Evolutionary conservation across 805 yeast genomes (phyloP).

Genomic region (Metschnikowia matae): DNA sequence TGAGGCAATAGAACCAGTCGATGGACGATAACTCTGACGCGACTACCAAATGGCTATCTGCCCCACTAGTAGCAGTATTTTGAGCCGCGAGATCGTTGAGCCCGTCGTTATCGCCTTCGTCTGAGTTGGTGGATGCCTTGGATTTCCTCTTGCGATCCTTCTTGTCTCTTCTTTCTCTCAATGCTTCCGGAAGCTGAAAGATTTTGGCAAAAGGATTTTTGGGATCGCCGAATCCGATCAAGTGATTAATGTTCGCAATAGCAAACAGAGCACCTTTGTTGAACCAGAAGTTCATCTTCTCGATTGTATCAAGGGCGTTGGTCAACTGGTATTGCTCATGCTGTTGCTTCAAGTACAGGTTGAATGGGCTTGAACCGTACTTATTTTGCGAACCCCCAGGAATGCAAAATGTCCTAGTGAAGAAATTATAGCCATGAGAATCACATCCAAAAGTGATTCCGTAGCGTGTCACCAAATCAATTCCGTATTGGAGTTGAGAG

Average conservation of each 20-base stretch:
- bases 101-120: conserved; percentile 16
- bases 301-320: conserved; percentile 29
- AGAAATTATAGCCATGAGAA: conserved; percentile 59
- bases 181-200: conserved; percentile 66
- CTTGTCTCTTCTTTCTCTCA: conserved; percentile 67
- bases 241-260: conserved; percentile 66
- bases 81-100: conserved; percentile 9
- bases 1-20: conserved; percentile 58
- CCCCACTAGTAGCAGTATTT: conserved; percentile 16
- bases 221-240: conserved; percentile 75
- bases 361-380: conserved; percentile 21
- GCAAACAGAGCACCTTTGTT: conserved; percentile 76
- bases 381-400: conserved; percentile 28
- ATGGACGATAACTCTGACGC: conserved; percentile 33
- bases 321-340: conserved; percentile 22
- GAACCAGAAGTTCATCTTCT: conserved; percentile 65
- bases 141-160: conserved; percentile 60
- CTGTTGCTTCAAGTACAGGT: conserved; percentile 24
- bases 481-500: conserved; percentile 49
- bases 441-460: conserved; percentile 67
- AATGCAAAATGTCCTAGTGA: conserved; percentile 41
- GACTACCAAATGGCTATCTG: conserved; percentile 27
- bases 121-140: conserved; percentile 12
- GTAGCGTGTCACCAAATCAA: conserved; percentile 60
- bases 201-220: conserved; percentile 72